Evolutionary conservation across 2,329 filamentous ascomycete species (phyloP), one percentile per base, ranked within the genome.

Genomic region (Chalara sp.): DNA sequence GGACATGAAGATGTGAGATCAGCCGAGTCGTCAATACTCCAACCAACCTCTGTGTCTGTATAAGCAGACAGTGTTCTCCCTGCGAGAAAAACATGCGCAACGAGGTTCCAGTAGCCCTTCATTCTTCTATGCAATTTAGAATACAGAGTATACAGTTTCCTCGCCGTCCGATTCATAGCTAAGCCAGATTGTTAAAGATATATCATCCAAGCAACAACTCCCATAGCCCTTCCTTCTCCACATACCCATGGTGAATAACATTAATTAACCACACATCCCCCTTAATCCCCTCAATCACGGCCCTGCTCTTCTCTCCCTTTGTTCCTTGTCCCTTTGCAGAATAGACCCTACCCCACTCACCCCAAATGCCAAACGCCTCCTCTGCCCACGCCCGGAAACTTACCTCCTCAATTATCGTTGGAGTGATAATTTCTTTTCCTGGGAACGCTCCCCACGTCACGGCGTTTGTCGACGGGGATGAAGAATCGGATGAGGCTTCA

Each of bases 361-460:
- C 80, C 87, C 92, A 97, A 63, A 97, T 96, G 32, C 86, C 86
- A 72, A 93, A 99, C 1, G 93, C 92, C 75, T 99, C 93, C 65
- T 97, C 93, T 51, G 83, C 80, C 93, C 93, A 99, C 6, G 91
- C 89, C 55, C 83, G 79, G 76, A 97, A 97, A 66, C 87, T 93
- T 47, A 96, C 89, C 60, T 91, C 88, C 67, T 97, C 92, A 62
- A 97, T 95, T 64, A 97, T 97, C 1, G 92, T 97, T 3, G 92
- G 92, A 28, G 91, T 95, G 52, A 95, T 81, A 64, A 97, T 97
- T 69, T 97, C 92, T 71, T 96, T 96, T 41, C 89, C 89, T 0
- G 88, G 86, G 70, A 97, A 97, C 1, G 90, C 89, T 47, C 92
- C 92, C 92, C 92, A 97, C 0, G 93, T 99, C 2, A 99, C 93